phyloP scores from a whole-genome alignment of 768 basidiomycete genomes.

The Boletus vermiculosoides region DNA sequence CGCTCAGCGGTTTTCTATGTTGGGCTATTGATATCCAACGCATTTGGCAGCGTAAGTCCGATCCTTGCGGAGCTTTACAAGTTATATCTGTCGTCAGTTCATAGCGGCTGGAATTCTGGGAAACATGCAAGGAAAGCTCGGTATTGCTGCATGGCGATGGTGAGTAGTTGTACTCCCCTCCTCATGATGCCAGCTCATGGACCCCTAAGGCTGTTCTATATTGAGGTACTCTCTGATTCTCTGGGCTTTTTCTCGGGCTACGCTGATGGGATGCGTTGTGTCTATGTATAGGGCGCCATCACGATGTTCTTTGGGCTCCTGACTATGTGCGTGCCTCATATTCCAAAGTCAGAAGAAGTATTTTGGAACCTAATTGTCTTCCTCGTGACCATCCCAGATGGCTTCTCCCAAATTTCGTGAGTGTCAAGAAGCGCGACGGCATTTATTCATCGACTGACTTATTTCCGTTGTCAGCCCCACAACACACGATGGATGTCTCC shows the following conservation, averaged over 20 bases:
- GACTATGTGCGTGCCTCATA: constrained; percentile 40
- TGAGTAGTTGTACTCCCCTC: constrained; percentile 24
- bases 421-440: constrained; percentile 16
- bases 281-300: constrained; percentile 49
- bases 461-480: constrained; percentile 40
- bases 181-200: background rate
- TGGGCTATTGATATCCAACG: constrained; percentile 62
- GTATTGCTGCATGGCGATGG: constrained; percentile 73
- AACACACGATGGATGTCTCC: constrained; percentile 61
- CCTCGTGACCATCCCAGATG: constrained; percentile 38
- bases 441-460: background rate
- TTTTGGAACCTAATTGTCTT: background rate
- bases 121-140: constrained; percentile 64
- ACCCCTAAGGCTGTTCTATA: constrained; percentile 59
- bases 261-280: background rate
- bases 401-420: constrained; percentile 57
- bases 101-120: constrained; percentile 75
- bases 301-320: constrained; percentile 59
- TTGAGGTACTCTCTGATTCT: constrained; percentile 45
- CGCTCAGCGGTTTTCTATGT: constrained; percentile 60
- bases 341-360: background rate
- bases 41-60: constrained; percentile 59
- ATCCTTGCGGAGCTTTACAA: background rate
- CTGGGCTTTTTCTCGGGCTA: background rate
- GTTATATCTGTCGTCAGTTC: constrained; percentile 36